These are phyloP conservation scores for Alternaria tenuissima DNA, from an alignment of 2,329 filamentous ascomycete species.

Conservation along the genomic window DNA sequence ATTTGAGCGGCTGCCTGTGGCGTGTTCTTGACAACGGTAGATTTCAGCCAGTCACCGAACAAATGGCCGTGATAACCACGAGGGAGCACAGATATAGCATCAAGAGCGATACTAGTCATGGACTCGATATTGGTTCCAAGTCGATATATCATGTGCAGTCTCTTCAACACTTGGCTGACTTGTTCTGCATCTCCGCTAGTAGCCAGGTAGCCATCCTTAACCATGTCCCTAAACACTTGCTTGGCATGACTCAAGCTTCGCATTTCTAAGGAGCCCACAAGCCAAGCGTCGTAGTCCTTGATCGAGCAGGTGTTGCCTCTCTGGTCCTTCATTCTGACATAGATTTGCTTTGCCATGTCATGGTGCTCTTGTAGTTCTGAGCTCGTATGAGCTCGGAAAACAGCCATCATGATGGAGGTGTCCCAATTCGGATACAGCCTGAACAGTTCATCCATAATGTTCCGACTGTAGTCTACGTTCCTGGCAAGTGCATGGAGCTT, in stretches of 20 bases:
- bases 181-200: constrained; percentile 50
- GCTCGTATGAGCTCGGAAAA: constrained; percentile 73
- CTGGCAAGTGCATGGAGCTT: constrained; percentile 68
- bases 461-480: constrained; percentile 66
- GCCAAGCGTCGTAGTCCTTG: constrained; percentile 78
- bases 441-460: constrained; percentile 64
- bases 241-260: constrained; percentile 73
- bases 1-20: constrained; percentile 74
- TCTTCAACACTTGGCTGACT: constrained; percentile 32
- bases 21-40: constrained; percentile 71
- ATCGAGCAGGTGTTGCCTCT: constrained; percentile 70
- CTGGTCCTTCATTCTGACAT: constrained; percentile 66
- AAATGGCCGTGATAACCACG: constrained; percentile 75
- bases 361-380: constrained; percentile 53
- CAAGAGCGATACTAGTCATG: constrained; percentile 40
- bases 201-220: constrained; percentile 62
- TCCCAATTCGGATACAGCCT: constrained; percentile 57
- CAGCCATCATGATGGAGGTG: constrained; percentile 67
- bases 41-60: constrained; percentile 87
- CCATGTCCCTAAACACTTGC: constrained; percentile 88
- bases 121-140: constrained; percentile 40
- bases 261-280: constrained; percentile 73
- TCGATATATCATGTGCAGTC: constrained; percentile 39
- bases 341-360: constrained; percentile 59
- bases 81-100: constrained; percentile 62